Conservation (phyloP, 495 filamentous ascomycete species). For the Geoglossum glabrum region DNA sequence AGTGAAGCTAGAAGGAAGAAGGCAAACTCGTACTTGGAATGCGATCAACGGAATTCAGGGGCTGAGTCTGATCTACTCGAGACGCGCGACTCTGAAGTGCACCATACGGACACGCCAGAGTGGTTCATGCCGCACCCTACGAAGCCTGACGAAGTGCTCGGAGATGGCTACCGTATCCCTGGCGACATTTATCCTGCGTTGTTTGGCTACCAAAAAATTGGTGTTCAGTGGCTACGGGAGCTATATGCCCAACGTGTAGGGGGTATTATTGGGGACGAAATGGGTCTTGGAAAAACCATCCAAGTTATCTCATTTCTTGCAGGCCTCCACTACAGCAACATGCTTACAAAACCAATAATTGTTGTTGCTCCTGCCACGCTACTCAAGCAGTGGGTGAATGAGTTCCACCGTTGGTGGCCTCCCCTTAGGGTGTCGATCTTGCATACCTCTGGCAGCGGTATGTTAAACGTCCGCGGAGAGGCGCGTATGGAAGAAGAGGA, state of each 20-base stretch:
- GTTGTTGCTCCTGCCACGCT: constrained; percentile 87
- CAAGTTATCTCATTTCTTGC: constrained; percentile 85
- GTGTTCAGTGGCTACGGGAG: constrained; percentile 93
- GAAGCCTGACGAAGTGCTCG: constrained; percentile 47
- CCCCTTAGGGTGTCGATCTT: constrained; percentile 83
- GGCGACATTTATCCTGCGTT: constrained; percentile 80
- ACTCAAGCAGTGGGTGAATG: constrained; percentile 91
- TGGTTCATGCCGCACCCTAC: constrained; percentile 76
- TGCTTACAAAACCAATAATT: constrained; percentile 62
- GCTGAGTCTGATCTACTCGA: constrained; percentile 9
- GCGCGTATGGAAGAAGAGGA: constrained; percentile 32
- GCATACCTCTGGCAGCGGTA: constrained; percentile 86
- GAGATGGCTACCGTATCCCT: constrained; percentile 58
- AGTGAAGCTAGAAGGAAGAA: constrained; percentile 37
- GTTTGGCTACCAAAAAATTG: constrained; percentile 89
- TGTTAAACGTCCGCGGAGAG: constrained; percentile 63
- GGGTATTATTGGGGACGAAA: constrained; percentile 92
- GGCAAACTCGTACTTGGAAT: constrained; percentile 4
- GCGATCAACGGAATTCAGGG: constrained; percentile 6
- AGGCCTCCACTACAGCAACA: constrained; percentile 72
- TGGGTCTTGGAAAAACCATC: constrained; percentile 94
- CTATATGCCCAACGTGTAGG: constrained; percentile 73
- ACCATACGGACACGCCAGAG: constrained; percentile 37
- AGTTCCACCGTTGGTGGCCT: constrained; percentile 97
- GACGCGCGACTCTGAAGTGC: constrained; percentile 6